Conservation (phyloP, 106 monocot genomes). For the Apostasia ramifera region DNA sequence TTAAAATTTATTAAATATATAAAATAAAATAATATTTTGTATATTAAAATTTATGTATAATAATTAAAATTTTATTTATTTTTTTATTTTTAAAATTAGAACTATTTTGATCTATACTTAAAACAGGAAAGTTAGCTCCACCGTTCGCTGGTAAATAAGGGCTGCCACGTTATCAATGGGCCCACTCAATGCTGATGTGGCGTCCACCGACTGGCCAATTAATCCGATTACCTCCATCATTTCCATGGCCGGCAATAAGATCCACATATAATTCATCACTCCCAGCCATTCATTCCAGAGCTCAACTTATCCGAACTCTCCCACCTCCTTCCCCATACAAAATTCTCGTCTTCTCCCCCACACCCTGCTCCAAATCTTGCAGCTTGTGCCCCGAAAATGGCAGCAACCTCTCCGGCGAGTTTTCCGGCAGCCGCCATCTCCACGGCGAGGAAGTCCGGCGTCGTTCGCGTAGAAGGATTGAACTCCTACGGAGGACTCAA, state of each 20-base stretch:
- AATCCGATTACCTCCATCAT: background rate
- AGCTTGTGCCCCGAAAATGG: background rate
- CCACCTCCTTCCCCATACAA: slow-evolving; percentile 8
- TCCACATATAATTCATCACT: background rate
- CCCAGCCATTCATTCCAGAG: slow-evolving; percentile 2
- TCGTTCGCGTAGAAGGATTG: slow-evolving; percentile 12
- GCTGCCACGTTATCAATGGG: too few relatives aligned
- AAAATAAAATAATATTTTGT: too few relatives aligned
- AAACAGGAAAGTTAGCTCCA: too few relatives aligned
- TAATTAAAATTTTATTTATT: too few relatives aligned
- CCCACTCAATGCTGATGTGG: too few relatives aligned
- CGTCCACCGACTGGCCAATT: too few relatives aligned
- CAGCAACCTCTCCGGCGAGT: slow-evolving; percentile 5
- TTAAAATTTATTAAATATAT: too few relatives aligned
- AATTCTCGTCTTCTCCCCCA: background rate
- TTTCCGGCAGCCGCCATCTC: slow-evolving; percentile 9
- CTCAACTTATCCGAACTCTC: slow-evolving; percentile 16
- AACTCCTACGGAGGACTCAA: slow-evolving; percentile 21
- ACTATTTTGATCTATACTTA: too few relatives aligned
- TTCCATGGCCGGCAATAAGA: slow-evolving; percentile 8
- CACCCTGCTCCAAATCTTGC: background rate
- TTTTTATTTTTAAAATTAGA: too few relatives aligned
- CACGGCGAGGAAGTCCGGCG: background rate
- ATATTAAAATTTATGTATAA: too few relatives aligned
- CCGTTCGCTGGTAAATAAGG: too few relatives aligned